Conservation (phyloP, 2,329 filamentous ascomycete genomes). For the Aspergillus arachidicola region DNA sequence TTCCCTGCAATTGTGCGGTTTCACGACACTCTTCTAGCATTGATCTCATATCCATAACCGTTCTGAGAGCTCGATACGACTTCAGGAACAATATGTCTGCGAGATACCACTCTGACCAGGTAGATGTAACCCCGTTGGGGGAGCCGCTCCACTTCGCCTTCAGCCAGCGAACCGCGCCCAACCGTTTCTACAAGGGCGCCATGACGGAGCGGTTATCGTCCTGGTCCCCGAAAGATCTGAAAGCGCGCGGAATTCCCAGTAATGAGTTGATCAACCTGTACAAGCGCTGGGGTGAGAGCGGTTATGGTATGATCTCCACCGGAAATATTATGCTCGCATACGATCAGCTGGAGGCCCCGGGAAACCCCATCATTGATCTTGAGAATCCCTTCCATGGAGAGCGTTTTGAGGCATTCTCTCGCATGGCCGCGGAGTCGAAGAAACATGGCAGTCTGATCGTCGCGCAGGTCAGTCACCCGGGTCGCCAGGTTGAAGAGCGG, state of each 20-base stretch:
- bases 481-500: conserved; percentile 53
- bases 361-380: conserved; percentile 62
- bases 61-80: background rate
- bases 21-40: background rate
- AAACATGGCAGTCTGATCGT: conserved; percentile 61
- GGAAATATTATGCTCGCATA: conserved; percentile 68
- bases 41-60: background rate
- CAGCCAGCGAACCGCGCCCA: conserved; percentile 59
- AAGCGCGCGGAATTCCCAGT: conserved; percentile 57
- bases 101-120: conserved; percentile 7
- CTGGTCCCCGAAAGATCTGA: conserved; percentile 58
- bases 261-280: conserved; percentile 61
- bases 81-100: background rate
- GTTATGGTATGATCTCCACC: conserved; percentile 58
- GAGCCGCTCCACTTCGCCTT: conserved; percentile 54
- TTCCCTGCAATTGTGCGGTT: background rate
- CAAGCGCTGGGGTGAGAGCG: conserved; percentile 62
- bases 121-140: conserved; percentile 45
- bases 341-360: conserved; percentile 58
- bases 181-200: conserved; percentile 68
- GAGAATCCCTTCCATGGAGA: conserved; percentile 55
- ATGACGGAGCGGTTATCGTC: conserved; percentile 68
- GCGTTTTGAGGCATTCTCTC: conserved; percentile 62
- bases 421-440: conserved; percentile 58
- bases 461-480: conserved; percentile 65